Conservation (phyloP, 306 rosid species). For the Morella rubra region DNA sequence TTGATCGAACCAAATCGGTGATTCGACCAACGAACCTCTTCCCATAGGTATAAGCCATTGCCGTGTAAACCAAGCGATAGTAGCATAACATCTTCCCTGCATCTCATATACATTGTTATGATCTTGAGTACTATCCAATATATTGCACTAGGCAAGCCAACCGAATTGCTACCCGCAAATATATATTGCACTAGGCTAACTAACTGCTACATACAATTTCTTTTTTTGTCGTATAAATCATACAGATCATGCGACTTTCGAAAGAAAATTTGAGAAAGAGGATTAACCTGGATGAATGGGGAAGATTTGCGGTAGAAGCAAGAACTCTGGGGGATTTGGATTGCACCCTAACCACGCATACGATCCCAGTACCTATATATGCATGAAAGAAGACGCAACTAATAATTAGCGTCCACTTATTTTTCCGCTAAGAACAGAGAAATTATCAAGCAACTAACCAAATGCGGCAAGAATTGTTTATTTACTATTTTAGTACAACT, state of each 20-base stretch:
- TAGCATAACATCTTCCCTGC: conserved; percentile 64
- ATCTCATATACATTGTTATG: too few relatives aligned
- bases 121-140: too few relatives aligned
- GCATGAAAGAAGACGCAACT: neutral
- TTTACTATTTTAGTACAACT: too few relatives aligned
- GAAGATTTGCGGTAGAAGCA: conserved; percentile 49
- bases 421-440: neutral
- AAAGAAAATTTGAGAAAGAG: neutral
- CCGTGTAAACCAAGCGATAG: conserved; percentile 67
- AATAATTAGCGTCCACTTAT: too few relatives aligned
- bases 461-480: too few relatives aligned
- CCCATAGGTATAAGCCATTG: conserved; percentile 69
- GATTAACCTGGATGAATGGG: conserved; percentile 70
- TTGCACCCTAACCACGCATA: conserved; percentile 73
- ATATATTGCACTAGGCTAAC: too few relatives aligned
- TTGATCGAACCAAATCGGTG: conserved; percentile 34
- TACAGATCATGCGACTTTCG: too few relatives aligned
- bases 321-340: conserved; percentile 71
- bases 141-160: too few relatives aligned
- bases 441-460: too few relatives aligned
- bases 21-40: conserved; percentile 60
- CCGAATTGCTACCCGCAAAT: too few relatives aligned
- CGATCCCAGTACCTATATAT: conserved; percentile 55
- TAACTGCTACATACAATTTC: too few relatives aligned
- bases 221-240: too few relatives aligned